Percentiles rank a stretch among this genome's conserved stretches.
phyloP scores from a whole-genome alignment of 2,329 filamentous ascomycete species.

The Drechslerella coelobrocha region DNA sequence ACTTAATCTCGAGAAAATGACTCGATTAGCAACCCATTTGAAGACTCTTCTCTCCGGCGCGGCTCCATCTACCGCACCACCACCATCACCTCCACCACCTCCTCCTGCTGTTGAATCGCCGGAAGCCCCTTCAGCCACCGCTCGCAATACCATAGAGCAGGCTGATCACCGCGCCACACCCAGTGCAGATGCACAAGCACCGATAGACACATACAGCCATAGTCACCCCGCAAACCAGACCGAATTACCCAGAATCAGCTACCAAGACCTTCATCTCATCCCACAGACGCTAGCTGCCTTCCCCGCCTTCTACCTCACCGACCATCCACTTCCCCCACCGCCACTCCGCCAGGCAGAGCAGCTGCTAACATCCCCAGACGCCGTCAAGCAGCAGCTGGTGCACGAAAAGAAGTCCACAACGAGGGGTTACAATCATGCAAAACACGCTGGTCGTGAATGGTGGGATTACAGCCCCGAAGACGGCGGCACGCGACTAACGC shows the following conservation, averaged over 20 bases:
- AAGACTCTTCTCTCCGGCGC: too few species aligned
- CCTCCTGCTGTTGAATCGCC: too few species aligned
- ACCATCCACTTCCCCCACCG: slow-evolving; percentile 4
- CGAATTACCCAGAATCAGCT: slow-evolving; percentile 17
- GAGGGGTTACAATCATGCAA: slow-evolving; percentile 23
- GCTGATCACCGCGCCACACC: too few species aligned
- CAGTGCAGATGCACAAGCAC: too few species aligned
- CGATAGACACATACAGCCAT: not conserved
- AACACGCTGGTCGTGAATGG: slow-evolving; percentile 31
- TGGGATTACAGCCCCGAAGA: slow-evolving; percentile 36
- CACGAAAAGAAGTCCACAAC: slow-evolving; percentile 19
- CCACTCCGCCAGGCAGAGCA: slow-evolving; percentile 18
- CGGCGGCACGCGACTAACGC: not conserved
- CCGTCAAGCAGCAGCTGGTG: slow-evolving; percentile 7
- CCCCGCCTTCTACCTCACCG: slow-evolving; percentile 26
- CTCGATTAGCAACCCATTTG: too few species aligned
- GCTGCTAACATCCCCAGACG: slow-evolving; percentile 6
- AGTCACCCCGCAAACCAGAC: not conserved
- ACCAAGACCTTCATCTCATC: slow-evolving; percentile 16
- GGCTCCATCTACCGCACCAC: too few species aligned
- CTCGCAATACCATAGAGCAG: too few species aligned
- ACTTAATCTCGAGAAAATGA: too few species aligned
- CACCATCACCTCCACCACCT: too few species aligned
- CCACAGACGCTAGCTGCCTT: slow-evolving; percentile 13
- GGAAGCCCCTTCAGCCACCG: too few species aligned